Conservation (phyloP, 2,329 filamentous ascomycete genomes). For the Ascochyta rabiei region DNA sequence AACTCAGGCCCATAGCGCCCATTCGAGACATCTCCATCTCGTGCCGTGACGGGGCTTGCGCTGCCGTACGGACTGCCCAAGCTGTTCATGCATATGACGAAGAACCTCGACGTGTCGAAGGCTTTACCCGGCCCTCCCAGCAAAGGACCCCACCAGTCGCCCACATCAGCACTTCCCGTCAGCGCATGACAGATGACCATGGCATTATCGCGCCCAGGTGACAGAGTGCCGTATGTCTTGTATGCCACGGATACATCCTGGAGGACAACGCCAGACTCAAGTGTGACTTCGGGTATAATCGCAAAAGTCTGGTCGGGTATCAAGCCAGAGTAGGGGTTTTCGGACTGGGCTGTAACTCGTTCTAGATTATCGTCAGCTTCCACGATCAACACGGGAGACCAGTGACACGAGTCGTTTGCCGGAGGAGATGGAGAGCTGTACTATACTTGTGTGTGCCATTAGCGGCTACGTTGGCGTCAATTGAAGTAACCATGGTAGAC, state of each 20-base stretch:
- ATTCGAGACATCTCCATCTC: conserved; percentile 75
- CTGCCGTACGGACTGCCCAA: conserved; percentile 84
- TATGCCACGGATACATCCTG: conserved; percentile 74
- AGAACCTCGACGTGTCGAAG: conserved; percentile 83
- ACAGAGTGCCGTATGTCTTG: conserved; percentile 65
- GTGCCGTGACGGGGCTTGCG: conserved; percentile 86
- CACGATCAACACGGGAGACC: too few species aligned
- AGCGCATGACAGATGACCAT: conserved; percentile 80
- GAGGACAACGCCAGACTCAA: conserved; percentile 88
- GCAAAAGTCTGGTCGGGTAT: conserved; percentile 89
- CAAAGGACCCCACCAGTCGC: conserved; percentile 87
- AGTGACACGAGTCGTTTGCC: not conserved
- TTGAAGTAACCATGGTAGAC: conserved; percentile 26
- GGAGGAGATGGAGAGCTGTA: conserved; percentile 14
- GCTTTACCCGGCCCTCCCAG: conserved; percentile 78
- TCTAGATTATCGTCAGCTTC: conserved; percentile 35
- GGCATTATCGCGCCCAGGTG: conserved; percentile 63
- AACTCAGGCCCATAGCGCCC: conserved; percentile 94
- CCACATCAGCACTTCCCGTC: conserved; percentile 82
- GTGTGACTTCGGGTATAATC: conserved; percentile 84
- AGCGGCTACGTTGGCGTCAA: conserved; percentile 13
- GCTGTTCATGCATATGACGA: conserved; percentile 85
- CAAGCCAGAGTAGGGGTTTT: conserved; percentile 87
- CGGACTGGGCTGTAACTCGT: conserved; percentile 67
- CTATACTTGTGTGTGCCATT: conserved; percentile 35